Percentiles rank a stretch among this genome's conserved stretches.
phyloP scores from a whole-genome alignment of 768 basidiomycete species.

The Leucogyrophana mollusca region DNA sequence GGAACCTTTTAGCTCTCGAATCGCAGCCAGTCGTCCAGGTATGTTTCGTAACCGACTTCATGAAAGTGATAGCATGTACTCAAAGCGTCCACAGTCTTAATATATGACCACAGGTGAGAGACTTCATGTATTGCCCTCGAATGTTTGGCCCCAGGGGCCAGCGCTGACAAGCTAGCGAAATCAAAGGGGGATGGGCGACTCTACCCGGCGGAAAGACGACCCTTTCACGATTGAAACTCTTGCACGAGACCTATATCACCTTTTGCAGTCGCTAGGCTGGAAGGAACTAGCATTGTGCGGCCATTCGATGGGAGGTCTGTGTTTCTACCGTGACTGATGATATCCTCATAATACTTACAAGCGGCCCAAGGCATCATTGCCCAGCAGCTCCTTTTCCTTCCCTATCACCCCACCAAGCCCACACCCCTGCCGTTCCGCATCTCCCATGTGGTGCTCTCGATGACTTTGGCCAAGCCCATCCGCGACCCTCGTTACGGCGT shows the following conservation, averaged over 20 bases:
- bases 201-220: conserved; percentile 34
- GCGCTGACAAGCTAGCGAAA: no score
- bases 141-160: no score
- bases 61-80: not conserved
- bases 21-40: conserved; percentile 42
- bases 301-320: conserved; percentile 51
- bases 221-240: conserved; percentile 42
- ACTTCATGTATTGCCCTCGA: not conserved
- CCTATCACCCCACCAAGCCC: conserved; percentile 34
- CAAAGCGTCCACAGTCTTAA: conserved; percentile 31
- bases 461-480: conserved; percentile 24
- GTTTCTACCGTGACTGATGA: not conserved
- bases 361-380: conserved; percentile 35
- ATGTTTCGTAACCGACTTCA: not conserved
- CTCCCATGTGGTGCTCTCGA: conserved; percentile 40
- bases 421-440: conserved; percentile 36
- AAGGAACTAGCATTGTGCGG: conserved; percentile 43
- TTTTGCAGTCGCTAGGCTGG: conserved; percentile 41
- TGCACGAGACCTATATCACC: conserved; percentile 42
- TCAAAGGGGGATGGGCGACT: conserved; percentile 46
- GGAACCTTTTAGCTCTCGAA: conserved; percentile 31
- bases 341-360: not conserved
- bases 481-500: conserved; percentile 34
- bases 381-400: conserved; percentile 44
- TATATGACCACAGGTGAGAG: conserved; percentile 40